These are phyloP conservation scores for Lentinula aciculospora DNA, from an alignment of 768 basidiomycete species.

Conservation along the genomic window DNA sequence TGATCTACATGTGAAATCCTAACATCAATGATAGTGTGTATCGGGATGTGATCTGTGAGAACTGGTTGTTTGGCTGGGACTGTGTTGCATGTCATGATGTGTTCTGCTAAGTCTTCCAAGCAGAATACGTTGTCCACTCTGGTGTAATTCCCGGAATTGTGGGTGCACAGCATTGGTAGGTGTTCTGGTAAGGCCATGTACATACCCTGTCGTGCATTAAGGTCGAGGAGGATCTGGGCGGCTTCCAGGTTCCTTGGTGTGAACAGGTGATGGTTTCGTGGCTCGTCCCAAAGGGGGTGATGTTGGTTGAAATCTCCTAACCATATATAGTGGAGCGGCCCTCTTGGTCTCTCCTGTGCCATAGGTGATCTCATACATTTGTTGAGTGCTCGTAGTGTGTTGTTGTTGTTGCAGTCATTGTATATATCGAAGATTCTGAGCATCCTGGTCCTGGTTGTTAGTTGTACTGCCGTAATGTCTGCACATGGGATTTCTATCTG, in stretches of 20 bases:
- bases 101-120: conserved; percentile 10
- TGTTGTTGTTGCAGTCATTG: conserved; percentile 13
- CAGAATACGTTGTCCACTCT: conserved; percentile 40
- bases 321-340: conserved; percentile 19
- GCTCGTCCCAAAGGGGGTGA: conserved; percentile 33
- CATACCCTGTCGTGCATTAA: not conserved
- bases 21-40: not conserved
- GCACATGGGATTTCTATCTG: too few relatives aligned
- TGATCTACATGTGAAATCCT: not conserved
- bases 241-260: conserved; percentile 16
- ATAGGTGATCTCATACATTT: not conserved
- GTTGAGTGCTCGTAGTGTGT: not conserved
- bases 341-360: not conserved
- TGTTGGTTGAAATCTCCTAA: conserved; percentile 35
- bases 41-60: not conserved
- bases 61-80: not conserved
- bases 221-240: conserved; percentile 14
- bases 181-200: not conserved
- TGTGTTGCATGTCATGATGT: conserved; percentile 4
- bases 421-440: conserved; percentile 21
- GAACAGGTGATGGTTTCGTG: conserved; percentile 26
- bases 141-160: conserved; percentile 24
- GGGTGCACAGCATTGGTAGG: conserved; percentile 26
- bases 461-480: too few relatives aligned
- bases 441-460: too few relatives aligned